phyloP scores from a whole-genome alignment of 2,329 filamentous ascomycete genomes.

The Epichloe aotearoae region DNA sequence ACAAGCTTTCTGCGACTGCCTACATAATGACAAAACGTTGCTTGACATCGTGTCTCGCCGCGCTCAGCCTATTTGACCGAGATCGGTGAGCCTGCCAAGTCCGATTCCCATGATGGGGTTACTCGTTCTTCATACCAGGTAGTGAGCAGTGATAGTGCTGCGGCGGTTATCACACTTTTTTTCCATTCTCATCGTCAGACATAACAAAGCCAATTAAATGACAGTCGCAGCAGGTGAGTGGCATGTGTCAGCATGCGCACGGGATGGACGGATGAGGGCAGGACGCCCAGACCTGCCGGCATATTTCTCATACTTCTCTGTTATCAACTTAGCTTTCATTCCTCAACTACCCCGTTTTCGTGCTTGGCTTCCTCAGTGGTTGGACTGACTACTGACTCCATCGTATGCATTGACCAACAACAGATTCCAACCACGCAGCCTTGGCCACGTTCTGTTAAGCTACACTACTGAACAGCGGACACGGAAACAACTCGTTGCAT shows the following conservation, averaged over 20 bases:
- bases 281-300: background rate
- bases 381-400: too few relatives aligned
- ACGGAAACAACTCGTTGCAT: background rate
- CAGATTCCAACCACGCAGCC: background rate
- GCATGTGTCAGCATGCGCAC: background rate
- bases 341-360: background rate
- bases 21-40: background rate
- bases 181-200: too few relatives aligned
- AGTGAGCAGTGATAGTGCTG: background rate
- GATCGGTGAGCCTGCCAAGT: slow-evolving; percentile 4
- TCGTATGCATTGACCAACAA: background rate
- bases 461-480: background rate
- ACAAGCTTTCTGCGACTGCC: slow-evolving; percentile 4
- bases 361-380: background rate
- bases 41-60: too few relatives aligned
- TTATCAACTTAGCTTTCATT: background rate
- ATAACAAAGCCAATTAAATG: too few relatives aligned
- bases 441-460: too few relatives aligned
- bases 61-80: background rate
- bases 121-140: background rate
- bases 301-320: background rate
- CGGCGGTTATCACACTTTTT: too few relatives aligned
- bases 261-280: background rate
- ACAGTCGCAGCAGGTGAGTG: too few relatives aligned
- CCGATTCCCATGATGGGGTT: background rate